Evolutionary conservation across 2,329 filamentous ascomycete genomes (phyloP).

Genomic region (Didymella segeticola): DNA sequence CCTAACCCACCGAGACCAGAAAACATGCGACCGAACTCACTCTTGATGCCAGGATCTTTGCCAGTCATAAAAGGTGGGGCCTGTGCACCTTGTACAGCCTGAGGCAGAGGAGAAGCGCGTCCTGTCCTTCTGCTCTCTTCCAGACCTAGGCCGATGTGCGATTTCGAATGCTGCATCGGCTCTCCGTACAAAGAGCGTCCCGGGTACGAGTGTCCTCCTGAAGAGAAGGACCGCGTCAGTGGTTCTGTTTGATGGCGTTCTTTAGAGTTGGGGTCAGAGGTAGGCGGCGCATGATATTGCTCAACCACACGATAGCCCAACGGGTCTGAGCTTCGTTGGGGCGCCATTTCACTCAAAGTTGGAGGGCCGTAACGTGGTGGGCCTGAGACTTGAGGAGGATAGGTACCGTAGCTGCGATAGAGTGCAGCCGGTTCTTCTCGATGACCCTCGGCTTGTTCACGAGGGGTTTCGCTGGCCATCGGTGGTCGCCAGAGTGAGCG

Average conservation of each 20-base stretch:
- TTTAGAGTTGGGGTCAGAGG: slow-evolving; percentile 46
- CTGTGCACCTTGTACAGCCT: slow-evolving; percentile 92
- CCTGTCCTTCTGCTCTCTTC: slow-evolving; percentile 84
- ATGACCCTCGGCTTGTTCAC: slow-evolving; percentile 36
- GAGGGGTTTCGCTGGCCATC: slow-evolving; percentile 30
- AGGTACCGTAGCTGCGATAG: slow-evolving; percentile 43
- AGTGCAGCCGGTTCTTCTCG: slow-evolving; percentile 40
- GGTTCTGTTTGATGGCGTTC: slow-evolving; percentile 45
- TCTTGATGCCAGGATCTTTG: slow-evolving; percentile 89
- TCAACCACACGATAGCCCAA: slow-evolving; percentile 44
- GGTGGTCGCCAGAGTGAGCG: slow-evolving; percentile 43
- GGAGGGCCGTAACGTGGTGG: slow-evolving; percentile 32
- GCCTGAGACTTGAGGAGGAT: slow-evolving; percentile 33
- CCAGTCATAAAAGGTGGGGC: slow-evolving; percentile 78
- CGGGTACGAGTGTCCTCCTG: slow-evolving; percentile 34
- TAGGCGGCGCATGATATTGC: slow-evolving; percentile 49
- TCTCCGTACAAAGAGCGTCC: slow-evolving; percentile 53
- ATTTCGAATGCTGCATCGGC: slow-evolving; percentile 66
- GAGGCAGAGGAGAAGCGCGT: slow-evolving; percentile 84
- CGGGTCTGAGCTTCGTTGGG: slow-evolving; percentile 43
- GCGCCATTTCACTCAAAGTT: slow-evolving; percentile 40
- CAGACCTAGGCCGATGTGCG: slow-evolving; percentile 72
- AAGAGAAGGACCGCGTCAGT: slow-evolving; percentile 44
- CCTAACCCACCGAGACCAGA: slow-evolving; percentile 82
- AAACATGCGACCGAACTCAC: slow-evolving; percentile 93